Evolutionary conservation across 768 basidiomycete species (phyloP).

Genomic region (Brasilioporus rufonigricans): DNA sequence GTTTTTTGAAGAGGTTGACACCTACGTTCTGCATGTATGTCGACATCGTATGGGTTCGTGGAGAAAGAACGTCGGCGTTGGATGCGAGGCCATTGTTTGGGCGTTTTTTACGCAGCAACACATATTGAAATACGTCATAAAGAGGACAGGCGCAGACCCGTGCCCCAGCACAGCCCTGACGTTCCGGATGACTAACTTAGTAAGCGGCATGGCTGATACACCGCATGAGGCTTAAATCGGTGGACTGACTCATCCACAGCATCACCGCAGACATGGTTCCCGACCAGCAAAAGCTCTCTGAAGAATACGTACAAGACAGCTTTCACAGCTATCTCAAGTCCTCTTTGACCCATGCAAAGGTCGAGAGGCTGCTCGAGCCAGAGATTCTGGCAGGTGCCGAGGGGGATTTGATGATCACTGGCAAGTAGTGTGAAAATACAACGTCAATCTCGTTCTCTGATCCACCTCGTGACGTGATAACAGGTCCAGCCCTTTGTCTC

Average conservation of each 20-base stretch:
- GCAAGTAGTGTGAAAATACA: constrained; percentile 39
- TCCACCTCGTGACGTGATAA: not conserved
- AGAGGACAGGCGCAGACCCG: not conserved
- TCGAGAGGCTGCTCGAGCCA: constrained; percentile 68
- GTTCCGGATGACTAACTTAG: too few relatives aligned
- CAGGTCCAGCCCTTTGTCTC: constrained; percentile 77
- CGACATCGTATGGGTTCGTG: constrained; percentile 18
- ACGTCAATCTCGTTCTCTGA: not conserved
- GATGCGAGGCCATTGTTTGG: not conserved
- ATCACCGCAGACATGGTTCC: constrained; percentile 10
- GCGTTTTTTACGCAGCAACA: not conserved
- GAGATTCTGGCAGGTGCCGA: constrained; percentile 76
- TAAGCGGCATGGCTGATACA: not conserved
- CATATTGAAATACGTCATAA: constrained; percentile 1
- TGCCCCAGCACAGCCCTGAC: constrained; percentile 2
- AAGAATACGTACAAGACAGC: constrained; percentile 67
- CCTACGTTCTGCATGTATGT: constrained; percentile 45
- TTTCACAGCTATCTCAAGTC: constrained; percentile 84
- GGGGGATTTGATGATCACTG: constrained; percentile 83
- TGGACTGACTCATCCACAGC: not conserved
- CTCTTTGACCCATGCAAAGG: constrained; percentile 74
- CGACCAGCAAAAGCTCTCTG: constrained; percentile 46
- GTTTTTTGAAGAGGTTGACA: constrained; percentile 57
- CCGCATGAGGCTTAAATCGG: not conserved
- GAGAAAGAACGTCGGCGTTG: not conserved